Conservation (phyloP, 2,329 filamentous ascomycete species). For the Helminthosporium solani region DNA sequence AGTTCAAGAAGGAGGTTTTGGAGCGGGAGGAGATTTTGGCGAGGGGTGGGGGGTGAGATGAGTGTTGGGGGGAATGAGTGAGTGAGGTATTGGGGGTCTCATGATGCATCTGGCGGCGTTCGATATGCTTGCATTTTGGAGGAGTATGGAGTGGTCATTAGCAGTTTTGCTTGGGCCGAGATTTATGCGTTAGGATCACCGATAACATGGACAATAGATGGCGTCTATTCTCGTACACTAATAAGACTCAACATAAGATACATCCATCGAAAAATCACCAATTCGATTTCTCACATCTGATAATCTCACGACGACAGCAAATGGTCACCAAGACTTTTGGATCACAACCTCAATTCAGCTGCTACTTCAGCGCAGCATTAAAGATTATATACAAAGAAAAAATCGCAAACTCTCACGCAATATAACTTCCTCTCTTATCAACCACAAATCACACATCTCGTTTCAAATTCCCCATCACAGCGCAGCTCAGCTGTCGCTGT, state of each 20-base stretch:
- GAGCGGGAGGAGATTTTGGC: slow-evolving; percentile 84
- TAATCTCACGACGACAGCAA: too few species aligned
- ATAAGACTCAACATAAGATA: too few species aligned
- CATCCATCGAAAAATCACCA: too few species aligned
- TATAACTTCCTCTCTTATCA: neutral
- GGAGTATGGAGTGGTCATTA: too few species aligned
- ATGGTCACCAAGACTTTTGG: too few species aligned
- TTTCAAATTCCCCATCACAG: neutral
- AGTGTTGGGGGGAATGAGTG: neutral
- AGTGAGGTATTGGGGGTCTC: neutral
- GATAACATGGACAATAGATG: too few species aligned
- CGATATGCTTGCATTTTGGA: neutral
- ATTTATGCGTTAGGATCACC: neutral
- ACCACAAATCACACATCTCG: neutral
- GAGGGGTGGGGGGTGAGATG: slow-evolving; percentile 43
- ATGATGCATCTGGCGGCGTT: neutral
- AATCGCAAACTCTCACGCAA: neutral
- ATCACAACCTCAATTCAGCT: neutral
- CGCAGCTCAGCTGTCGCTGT: neutral
- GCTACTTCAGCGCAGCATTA: slow-evolving; percentile 24
- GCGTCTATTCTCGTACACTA: too few species aligned
- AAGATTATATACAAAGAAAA: slow-evolving; percentile 23
- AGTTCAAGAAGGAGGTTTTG: slow-evolving; percentile 87
- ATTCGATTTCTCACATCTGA: too few species aligned
- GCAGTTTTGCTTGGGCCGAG: too few species aligned